phyloP scores from a whole-genome alignment of 139 green algal genomes.

The Chlamydomonas sp. region DNA sequence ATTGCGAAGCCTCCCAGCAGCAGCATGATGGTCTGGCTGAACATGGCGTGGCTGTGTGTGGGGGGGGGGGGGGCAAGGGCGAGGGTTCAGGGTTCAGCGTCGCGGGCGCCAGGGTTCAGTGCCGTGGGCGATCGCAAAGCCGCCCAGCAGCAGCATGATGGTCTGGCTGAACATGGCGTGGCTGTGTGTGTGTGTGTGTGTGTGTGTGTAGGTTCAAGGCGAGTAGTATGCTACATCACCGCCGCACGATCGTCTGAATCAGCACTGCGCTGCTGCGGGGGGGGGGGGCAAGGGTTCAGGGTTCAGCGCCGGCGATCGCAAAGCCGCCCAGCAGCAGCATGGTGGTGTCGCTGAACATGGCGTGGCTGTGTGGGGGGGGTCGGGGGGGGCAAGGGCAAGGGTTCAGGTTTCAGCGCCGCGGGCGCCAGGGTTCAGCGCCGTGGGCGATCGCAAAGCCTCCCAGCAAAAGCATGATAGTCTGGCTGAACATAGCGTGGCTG shows the following conservation, averaged over 20 bases:
- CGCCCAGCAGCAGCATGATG: constrained; percentile 70
- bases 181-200: neutral
- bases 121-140: constrained; percentile 57
- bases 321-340: no score
- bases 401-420: no score
- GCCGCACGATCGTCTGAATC: no score
- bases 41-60: no score
- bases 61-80: neutral
- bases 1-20: constrained; percentile 70
- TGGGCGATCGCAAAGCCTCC: constrained; percentile 66
- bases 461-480: constrained; percentile 71
- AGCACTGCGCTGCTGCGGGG: no score
- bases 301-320: no score
- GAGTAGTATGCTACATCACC: neutral
- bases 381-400: neutral
- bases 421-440: constrained; percentile 10
- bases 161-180: no score
- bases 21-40: constrained; percentile 71
- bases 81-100: neutral
- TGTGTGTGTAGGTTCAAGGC: neutral
- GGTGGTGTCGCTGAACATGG: no score
- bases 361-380: no score
- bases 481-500: no score
- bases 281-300: no score
- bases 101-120: no score